Percentiles rank a stretch among this genome's conserved stretches.
phyloP scores from a whole-genome alignment of 2,329 filamentous ascomycete genomes.

The Kalmusia sp. region DNA sequence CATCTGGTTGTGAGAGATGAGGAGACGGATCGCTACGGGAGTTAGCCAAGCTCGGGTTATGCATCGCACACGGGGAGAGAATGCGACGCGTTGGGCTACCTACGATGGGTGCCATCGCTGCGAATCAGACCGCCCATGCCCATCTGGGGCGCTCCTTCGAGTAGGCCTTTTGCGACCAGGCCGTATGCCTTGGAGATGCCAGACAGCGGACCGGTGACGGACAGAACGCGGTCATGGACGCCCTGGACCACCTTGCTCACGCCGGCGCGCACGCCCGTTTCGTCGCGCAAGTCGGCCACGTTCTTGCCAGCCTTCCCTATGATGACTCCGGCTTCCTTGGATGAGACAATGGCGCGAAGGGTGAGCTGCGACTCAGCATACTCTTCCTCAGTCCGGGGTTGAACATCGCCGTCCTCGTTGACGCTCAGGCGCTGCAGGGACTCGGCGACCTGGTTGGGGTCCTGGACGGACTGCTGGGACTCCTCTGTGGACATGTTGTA shows the following conservation, averaged over 20 bases:
- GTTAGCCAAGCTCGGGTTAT: constrained; percentile 23
- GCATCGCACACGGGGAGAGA: neutral
- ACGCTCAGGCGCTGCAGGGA: constrained; percentile 51
- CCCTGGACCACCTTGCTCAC: constrained; percentile 99
- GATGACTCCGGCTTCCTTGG: constrained; percentile 98
- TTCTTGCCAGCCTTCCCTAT: constrained; percentile 99
- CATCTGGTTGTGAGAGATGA: constrained; percentile 99
- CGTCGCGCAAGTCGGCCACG: constrained; percentile 93
- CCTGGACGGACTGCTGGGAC: constrained; percentile 39
- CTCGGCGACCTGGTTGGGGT: constrained; percentile 48
- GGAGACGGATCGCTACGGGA: constrained; percentile 83
- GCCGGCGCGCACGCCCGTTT: constrained; percentile 96
- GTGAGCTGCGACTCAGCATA: constrained; percentile 93
- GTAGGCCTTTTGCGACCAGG: constrained; percentile 86
- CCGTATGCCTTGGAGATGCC: constrained; percentile 91
- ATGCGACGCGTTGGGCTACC: constrained; percentile 47
- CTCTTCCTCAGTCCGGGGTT: constrained; percentile 94
- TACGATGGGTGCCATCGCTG: constrained; percentile 93
- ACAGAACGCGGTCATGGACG: constrained; percentile 95
- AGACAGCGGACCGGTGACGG: constrained; percentile 88
- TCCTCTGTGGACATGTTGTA: constrained; percentile 54
- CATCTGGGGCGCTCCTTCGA: constrained; percentile 93
- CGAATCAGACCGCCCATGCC: constrained; percentile 89
- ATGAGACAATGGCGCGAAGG: constrained; percentile 95
- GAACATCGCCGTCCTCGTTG: constrained; percentile 72